These are phyloP conservation scores for Geotrichum restrictum DNA, from an alignment of 1,139 yeast species.

Conservation along the genomic window DNA sequence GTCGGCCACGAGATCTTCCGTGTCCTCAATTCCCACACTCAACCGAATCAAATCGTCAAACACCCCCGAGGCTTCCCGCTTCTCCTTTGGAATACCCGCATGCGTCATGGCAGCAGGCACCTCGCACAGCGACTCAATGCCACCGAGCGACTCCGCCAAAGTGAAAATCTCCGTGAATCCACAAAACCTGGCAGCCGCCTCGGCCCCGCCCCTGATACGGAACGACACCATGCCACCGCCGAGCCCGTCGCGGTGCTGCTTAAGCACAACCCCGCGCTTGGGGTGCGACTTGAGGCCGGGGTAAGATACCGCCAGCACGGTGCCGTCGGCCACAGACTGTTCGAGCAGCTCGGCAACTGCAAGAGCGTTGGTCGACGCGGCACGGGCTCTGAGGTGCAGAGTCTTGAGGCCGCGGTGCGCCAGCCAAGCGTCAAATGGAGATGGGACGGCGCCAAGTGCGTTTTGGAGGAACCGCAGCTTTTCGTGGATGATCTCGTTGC, in stretches of 20 bases:
- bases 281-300: constrained; percentile 73
- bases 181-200: constrained; percentile 70
- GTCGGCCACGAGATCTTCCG: constrained; percentile 72
- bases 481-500: constrained; percentile 57
- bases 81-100: constrained; percentile 80
- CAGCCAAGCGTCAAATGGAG: constrained; percentile 88
- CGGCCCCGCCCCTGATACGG: constrained; percentile 78
- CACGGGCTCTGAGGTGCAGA: constrained; percentile 72
- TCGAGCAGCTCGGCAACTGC: constrained; percentile 67
- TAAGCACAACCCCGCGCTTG: constrained; percentile 57
- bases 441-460: constrained; percentile 85
- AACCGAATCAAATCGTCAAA: constrained; percentile 77
- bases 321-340: constrained; percentile 38
- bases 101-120: constrained; percentile 93
- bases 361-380: constrained; percentile 63
- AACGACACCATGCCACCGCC: constrained; percentile 94
- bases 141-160: constrained; percentile 86
- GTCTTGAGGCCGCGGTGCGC: constrained; percentile 92
- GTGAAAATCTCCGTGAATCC: constrained; percentile 73
- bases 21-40: constrained; percentile 84
- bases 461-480: constrained; percentile 74
- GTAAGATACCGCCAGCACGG: constrained; percentile 67
- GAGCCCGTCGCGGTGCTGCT: constrained; percentile 78
- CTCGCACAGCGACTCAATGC: constrained; percentile 80
- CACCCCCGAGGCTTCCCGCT: constrained; percentile 78